A percentile compares a stretch with the other conserved stretches of the same genome.
Conservation (phyloP, 805 yeast species). For the Zygotorulaspora danielsina region DNA sequence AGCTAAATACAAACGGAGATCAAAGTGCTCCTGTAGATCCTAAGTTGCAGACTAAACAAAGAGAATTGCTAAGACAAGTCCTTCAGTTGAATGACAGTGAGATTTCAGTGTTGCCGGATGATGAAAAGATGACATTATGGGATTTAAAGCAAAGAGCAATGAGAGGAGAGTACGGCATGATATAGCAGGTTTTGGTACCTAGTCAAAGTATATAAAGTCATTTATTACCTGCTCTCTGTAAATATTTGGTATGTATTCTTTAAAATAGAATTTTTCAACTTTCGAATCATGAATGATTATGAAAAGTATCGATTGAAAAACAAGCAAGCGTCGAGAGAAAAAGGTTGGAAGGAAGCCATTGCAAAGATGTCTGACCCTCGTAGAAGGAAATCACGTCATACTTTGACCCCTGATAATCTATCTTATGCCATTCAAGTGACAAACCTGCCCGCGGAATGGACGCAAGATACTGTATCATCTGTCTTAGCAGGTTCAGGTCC, state of each 20-base stretch:
- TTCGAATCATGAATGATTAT: too few species aligned
- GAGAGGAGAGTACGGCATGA: slow-evolving; percentile 35
- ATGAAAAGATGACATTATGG: slow-evolving; percentile 42
- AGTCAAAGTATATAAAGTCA: background rate
- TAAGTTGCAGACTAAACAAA: slow-evolving; percentile 36
- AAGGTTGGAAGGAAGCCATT: too few species aligned
- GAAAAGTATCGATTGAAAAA: too few species aligned
- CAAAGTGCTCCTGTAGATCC: slow-evolving; percentile 23
- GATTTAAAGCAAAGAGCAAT: slow-evolving; percentile 36
- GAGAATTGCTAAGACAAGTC: slow-evolving; percentile 48
- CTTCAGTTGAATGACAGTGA: slow-evolving; percentile 50
- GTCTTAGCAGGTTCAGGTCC: slow-evolving; percentile 72
- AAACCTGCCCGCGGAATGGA: slow-evolving; percentile 69
- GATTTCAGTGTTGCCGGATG: slow-evolving; percentile 45
- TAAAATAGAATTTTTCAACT: too few species aligned
- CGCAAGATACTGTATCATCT: slow-evolving; percentile 53
- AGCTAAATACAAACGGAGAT: slow-evolving; percentile 25
- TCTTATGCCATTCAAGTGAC: slow-evolving; percentile 31
- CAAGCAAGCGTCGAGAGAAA: too few species aligned
- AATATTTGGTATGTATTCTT: too few species aligned
- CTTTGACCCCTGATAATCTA: slow-evolving; percentile 31
- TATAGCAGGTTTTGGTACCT: slow-evolving; percentile 6
- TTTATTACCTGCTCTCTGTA: background rate
- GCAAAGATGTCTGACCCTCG: slow-evolving; percentile 34
- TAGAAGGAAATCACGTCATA: slow-evolving; percentile 32